A percentile compares a stretch with the other conserved stretches of the same genome.
These are phyloP conservation scores for Rugiboletus extremiorientalis DNA, from an alignment of 1,284 basidiomycete genomes.

Conservation along the genomic window DNA sequence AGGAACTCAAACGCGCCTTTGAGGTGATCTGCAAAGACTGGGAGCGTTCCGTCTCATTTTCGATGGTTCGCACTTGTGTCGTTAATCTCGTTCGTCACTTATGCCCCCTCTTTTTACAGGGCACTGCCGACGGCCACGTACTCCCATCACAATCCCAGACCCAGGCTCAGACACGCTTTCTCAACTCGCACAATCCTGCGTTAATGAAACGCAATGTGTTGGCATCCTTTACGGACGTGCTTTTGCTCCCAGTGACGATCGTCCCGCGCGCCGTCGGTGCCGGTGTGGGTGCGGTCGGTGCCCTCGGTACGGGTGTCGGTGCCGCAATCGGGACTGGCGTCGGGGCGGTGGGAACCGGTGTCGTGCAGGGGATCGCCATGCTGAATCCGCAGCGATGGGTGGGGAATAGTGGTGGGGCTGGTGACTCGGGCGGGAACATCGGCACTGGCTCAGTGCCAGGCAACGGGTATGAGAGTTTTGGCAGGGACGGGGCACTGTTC, in stretches of 20 bases:
- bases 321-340: conserved; percentile 68
- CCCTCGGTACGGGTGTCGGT: conserved; percentile 51
- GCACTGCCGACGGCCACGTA: conserved; percentile 7
- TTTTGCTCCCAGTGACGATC: conserved; percentile 93
- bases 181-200: conserved; percentile 86
- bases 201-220: conserved; percentile 92
- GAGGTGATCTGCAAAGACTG: conserved; percentile 78
- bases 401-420: conserved; percentile 29
- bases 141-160: conserved; percentile 6
- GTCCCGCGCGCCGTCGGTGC: conserved; percentile 84
- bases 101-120: conserved; percentile 2
- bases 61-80: conserved; percentile 11
- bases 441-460: neutral
- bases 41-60: conserved; percentile 62
- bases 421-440: conserved; percentile 29
- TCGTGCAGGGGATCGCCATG: conserved; percentile 84
- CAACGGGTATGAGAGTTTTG: conserved; percentile 33
- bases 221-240: conserved; percentile 86
- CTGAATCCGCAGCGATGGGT: conserved; percentile 85
- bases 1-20: conserved; percentile 75
- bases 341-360: conserved; percentile 65
- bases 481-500: conserved; percentile 54
- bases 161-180: conserved; percentile 62
- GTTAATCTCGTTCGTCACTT: neutral
- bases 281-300: conserved; percentile 60